Evolutionary conservation across 2,329 filamentous ascomycete genomes (phyloP), one percentile per base, ranked within the genome.

Genomic region (Penicillium sumatraense): DNA sequence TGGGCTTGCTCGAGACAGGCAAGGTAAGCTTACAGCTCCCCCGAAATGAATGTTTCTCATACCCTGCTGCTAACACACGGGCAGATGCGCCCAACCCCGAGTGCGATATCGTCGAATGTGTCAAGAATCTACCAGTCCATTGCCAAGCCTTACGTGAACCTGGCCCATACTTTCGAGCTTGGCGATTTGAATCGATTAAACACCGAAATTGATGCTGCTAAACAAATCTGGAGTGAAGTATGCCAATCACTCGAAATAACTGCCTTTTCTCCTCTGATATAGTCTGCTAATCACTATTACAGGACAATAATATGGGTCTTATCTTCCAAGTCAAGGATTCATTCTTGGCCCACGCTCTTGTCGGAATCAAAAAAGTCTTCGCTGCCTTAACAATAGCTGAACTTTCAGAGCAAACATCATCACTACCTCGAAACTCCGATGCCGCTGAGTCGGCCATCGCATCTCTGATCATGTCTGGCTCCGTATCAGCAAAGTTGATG

Each of bases 291-390:
- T 55, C 16, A 49, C 20, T 18, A 64, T 62, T 51, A 54, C 11
- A 83, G 62, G 92, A 98, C 64, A 84, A 85, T 44, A 98, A 96
- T 66, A 72, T 77, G 3, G 84, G 87, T 3, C 82, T 98, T 13
- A 80, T 96, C 11, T 76, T 79, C 4, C 86, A 91, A 69, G 87
- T 93, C 10, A 72, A 89, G 35, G 78, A 83, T 18, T 86, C 89
- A 9, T 90, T 93, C 68, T 86, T 89, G 63, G 86, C 87, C 64
- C 91, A 89, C 78, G 87, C 89, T 56, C 85, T 98, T 54, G 79
- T 88, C 29, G 86, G 86, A 56, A 80, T 98, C 23, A 86, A 87
- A 41, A 83, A 84, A 49, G 86, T 90, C 3, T 97, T 93, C 68
- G 81, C 83, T 27, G 84, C 86, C 5, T 76, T 88, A 29, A 81